Evolutionary conservation across 352 stramenopile genomes (phyloP), one percentile per base, ranked within the genome.

Genomic region (Achlya hypogyna): DNA sequence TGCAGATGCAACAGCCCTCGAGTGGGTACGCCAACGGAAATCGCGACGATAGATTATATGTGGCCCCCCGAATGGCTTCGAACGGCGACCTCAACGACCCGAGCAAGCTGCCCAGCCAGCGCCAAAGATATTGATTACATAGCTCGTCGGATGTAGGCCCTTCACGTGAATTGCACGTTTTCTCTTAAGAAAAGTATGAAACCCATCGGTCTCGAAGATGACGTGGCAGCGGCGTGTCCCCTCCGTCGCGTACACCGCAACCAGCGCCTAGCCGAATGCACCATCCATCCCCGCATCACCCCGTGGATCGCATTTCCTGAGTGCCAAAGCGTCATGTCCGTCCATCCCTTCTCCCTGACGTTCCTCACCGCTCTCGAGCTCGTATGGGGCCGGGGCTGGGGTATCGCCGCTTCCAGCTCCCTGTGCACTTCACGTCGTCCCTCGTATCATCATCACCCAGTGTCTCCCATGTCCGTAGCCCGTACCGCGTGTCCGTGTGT

Each of bases 91-190:
- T 54, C 22, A 31, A 22, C 47, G 59, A 66, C 29, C 20, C 59
- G 23, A 58, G 40, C 20, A 66, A 42, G 47, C 49, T 56, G 25
- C 49, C 49, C 31, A 59, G 35, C 34, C 59, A 66, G 47, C 59
- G 59, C 47, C 59, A 66, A 23, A 52, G 59, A 66, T 66, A 66
- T 66, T 66, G 42, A 54, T 66, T 52, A 51, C 56, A 40, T 42
- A 53, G 29, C n/a, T 47, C 28, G 20, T 64, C 31, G 4, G 22
- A 35, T 64, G 31, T 64, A 51, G 16, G 16, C 22, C 20, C 27
- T 51, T 29, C 35, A 64, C 56, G 16, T 64, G 22, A 35, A 31
- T 45, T 54, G 59, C 59, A 66, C 59, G 49, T 56, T 56, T 56
- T 56, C 49, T 66, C 25, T 40, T 42, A 66, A 53, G 38, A 54